phyloP scores from a whole-genome alignment of 345 rosid species.

The Salix caprea region DNA sequence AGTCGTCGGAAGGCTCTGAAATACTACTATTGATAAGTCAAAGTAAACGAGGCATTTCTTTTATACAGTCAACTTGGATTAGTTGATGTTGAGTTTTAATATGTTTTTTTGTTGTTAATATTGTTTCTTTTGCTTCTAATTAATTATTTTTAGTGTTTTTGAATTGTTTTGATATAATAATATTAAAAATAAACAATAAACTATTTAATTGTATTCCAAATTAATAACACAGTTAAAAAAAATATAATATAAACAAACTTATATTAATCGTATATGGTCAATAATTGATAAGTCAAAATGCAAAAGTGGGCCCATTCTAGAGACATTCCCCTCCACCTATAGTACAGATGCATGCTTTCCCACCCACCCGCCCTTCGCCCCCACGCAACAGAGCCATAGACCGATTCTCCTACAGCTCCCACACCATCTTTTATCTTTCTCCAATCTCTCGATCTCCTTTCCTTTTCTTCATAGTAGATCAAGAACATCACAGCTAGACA shows the following conservation, averaged over 20 bases:
- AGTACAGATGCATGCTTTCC: constrained; percentile 17
- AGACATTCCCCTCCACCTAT: constrained; percentile 14
- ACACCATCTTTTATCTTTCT: neutral
- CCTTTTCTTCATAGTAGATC: neutral
- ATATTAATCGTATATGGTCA: neutral
- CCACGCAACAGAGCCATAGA: neutral
- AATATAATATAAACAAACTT: too few species aligned
- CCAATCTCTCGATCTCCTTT: neutral
- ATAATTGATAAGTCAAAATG: neutral
- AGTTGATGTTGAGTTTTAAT: too few species aligned
- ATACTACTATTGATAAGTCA: constrained; percentile 9
- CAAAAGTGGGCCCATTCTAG: constrained; percentile 1
- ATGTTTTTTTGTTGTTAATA: too few species aligned
- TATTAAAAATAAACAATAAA: too few species aligned
- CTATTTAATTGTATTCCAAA: too few species aligned
- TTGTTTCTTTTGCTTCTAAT: too few species aligned
- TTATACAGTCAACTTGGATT: too few species aligned
- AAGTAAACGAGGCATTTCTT: neutral
- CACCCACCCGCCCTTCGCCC: neutral
- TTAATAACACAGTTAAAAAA: too few species aligned
- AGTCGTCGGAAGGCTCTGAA: neutral
- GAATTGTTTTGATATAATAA: too few species aligned
- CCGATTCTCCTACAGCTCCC: neutral
- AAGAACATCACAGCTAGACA: neutral
- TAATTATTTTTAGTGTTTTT: too few species aligned